Evolutionary conservation across 73 alveolate species (phyloP), one percentile per base, ranked within the genome.

Genomic region (Stentor coeruleus): DNA sequence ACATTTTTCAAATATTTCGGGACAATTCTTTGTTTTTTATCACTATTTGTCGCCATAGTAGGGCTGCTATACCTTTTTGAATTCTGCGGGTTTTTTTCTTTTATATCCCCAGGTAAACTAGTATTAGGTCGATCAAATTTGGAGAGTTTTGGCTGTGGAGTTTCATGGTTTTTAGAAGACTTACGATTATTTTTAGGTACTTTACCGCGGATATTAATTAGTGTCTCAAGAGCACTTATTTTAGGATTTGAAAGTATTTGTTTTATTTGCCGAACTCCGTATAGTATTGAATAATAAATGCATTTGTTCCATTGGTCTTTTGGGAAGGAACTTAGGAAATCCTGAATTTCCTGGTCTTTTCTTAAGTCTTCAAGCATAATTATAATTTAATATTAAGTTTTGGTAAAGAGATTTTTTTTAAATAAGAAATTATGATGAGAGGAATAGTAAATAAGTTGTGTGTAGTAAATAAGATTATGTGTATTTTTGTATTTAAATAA

Each of bases 241-340:
- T 49, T 49, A 11, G 66, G 20, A 20, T 49, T 11, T 1, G 79
- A 31, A 1, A 11, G 14, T 2, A 1, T 33, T 66, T 33, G 26
- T 66, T 66, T 66, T 20, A 66, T 20, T 2, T 26, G 11, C 33
- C 37, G n/a, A 2, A 66, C 33, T 26, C 79, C 79, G n/a, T 20
- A 1, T 28, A 66, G 40, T 26, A 66, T 26, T 1, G 40, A 28
- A 11, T 20, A 20, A 20, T 66, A 20, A 11, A 66, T 31, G 37
- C 79, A 66, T 66, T 66, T 66, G 2, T 31, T 66, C 79, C 79
- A 66, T 1, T 66, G 79, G 37, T 66, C 40, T 66, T 66, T 66
- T 66, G 79, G 79, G 37, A 66, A 66, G n/a, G 11, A 40, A 15
- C 42, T 15, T 1, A 66, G 37, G 37, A 26, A 66, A 20, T 20